Evolutionary conservation across 1,284 basidiomycete genomes (phyloP).

Genomic region (Cryptococcus sp.): DNA sequence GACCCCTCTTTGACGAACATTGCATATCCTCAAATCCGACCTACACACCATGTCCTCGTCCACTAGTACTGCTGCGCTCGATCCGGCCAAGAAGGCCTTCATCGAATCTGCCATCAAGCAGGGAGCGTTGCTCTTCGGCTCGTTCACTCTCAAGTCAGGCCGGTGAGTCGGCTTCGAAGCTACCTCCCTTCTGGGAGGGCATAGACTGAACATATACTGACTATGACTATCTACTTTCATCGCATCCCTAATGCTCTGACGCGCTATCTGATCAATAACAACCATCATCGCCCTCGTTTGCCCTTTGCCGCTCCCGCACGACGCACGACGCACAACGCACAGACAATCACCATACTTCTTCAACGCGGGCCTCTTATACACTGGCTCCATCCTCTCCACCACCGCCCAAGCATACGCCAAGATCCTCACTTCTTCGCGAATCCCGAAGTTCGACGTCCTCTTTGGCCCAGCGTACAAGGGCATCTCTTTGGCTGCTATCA

Average conservation of each 20-base stretch:
- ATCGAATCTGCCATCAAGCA: constrained; percentile 53
- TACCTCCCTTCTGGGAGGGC: neutral
- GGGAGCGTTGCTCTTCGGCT: constrained; percentile 75
- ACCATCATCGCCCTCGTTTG: no score
- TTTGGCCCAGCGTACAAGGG: constrained; percentile 99
- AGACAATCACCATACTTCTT: constrained; percentile 95
- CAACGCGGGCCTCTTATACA: constrained; percentile 87
- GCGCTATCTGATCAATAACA: no score
- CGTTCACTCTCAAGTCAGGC: constrained; percentile 91
- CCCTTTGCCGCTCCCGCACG: no score
- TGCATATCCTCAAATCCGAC: no score
- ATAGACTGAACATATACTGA: neutral
- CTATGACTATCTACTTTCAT: neutral
- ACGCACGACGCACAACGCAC: constrained; percentile 6
- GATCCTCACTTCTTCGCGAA: constrained; percentile 52
- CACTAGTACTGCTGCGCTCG: constrained; percentile 18
- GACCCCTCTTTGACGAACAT: no score
- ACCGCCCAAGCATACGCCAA: constrained; percentile 86
- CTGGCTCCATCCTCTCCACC: constrained; percentile 75
- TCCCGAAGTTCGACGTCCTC: constrained; percentile 81
- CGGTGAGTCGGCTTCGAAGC: constrained; percentile 61
- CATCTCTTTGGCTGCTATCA: constrained; percentile 89
- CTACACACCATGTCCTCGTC: neutral
- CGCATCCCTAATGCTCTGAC: no score
- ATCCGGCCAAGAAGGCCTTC: constrained; percentile 49